A percentile compares a stretch with the other conserved stretches of the same genome.
Evolutionary conservation across 768 basidiomycete species (phyloP).

Genomic region (Pleurotus djamor): DNA sequence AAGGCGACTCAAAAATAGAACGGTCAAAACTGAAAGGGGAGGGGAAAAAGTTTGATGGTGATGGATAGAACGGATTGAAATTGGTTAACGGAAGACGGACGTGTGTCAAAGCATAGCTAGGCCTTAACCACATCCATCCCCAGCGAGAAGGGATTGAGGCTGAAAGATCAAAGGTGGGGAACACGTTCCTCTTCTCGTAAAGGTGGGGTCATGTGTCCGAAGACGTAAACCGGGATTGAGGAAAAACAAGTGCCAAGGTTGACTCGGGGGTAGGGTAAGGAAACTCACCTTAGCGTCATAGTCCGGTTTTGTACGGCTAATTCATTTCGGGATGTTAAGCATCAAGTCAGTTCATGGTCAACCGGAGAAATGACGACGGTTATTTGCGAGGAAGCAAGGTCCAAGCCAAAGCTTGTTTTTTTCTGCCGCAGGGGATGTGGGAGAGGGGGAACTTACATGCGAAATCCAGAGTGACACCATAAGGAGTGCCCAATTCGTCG

Average conservation of each 20-base stretch:
- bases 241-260: background rate
- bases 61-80: too few relatives aligned
- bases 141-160: background rate
- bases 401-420: conserved; percentile 1
- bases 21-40: too few relatives aligned
- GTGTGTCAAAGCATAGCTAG: background rate
- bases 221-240: background rate
- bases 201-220: background rate
- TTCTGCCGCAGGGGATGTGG: background rate
- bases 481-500: conserved; percentile 98
- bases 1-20: too few relatives aligned
- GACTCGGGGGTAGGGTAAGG: conserved; percentile 5
- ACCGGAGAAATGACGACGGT: too few relatives aligned
- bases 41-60: too few relatives aligned
- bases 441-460: conserved; percentile 47
- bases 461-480: conserved; percentile 94
- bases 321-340: conserved; percentile 5
- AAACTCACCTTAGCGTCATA: conserved; percentile 85
- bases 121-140: too few relatives aligned
- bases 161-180: conserved; percentile 1
- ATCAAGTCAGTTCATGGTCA: background rate
- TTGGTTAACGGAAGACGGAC: background rate
- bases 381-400: background rate
- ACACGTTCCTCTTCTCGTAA: background rate
- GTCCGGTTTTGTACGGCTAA: conserved; percentile 88